Evolutionary conservation across 2,329 filamentous ascomycete genomes (phyloP).

Genomic region (Amylocarpus encephaloides): DNA sequence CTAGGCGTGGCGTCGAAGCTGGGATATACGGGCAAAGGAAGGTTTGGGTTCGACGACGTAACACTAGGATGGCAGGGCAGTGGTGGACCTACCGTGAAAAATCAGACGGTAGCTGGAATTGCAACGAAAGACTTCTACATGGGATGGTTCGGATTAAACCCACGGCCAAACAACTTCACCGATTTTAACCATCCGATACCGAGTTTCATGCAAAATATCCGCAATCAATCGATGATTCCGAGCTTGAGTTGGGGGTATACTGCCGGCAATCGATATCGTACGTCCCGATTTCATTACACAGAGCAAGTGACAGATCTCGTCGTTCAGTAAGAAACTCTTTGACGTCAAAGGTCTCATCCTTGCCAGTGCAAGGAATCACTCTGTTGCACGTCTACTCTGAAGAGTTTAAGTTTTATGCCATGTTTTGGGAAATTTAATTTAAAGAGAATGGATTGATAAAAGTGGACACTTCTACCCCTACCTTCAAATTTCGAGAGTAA

Average conservation of each 20-base stretch:
- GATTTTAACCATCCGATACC: constrained; percentile 32
- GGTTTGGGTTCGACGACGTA: constrained; percentile 21
- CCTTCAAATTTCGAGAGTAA: too few species aligned
- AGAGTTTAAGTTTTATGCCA: too few species aligned
- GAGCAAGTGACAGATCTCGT: too few species aligned
- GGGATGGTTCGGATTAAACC: constrained; percentile 35
- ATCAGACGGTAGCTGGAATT: constrained; percentile 14
- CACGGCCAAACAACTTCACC: constrained; percentile 34
- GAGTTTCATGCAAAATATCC: constrained; percentile 34
- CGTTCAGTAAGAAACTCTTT: too few species aligned
- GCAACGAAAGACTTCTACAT: constrained; percentile 23
- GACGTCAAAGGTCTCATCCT: too few species aligned
- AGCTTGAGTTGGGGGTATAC: constrained; percentile 38
- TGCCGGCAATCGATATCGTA: constrained; percentile 36
- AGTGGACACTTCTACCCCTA: too few species aligned
- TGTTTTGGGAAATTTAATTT: too few species aligned
- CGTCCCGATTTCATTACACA: constrained; percentile 12
- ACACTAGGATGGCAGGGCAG: constrained; percentile 16
- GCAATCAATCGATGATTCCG: constrained; percentile 33
- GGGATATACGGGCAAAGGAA: constrained; percentile 14
- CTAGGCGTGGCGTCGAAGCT: constrained; percentile 14
- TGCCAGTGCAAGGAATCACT: too few species aligned
- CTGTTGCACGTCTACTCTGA: too few species aligned
- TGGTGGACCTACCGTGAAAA: constrained; percentile 21
- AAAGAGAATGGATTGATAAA: too few species aligned